Percentiles rank a stretch among this genome's conserved stretches.
Conservation (phyloP, 345 rosid species). For the Aurinia saxatilis region DNA sequence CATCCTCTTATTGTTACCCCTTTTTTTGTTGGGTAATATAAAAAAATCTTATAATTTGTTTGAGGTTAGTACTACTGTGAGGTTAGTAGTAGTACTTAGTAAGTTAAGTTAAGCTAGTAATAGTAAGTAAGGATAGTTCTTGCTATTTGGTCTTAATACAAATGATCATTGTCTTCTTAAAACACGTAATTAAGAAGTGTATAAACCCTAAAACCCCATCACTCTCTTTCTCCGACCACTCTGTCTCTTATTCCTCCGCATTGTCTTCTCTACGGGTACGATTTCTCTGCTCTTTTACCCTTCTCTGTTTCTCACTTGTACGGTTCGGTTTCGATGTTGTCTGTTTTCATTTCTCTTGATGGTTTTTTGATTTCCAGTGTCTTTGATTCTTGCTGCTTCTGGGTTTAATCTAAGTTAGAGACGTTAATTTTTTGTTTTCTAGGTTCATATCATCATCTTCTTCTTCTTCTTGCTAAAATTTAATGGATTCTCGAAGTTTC, state of each 20-base stretch:
- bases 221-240: conserved; percentile 2
- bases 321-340: not conserved
- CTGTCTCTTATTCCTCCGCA: conserved; percentile 2
- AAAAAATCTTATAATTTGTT: too few species aligned
- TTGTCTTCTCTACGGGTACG: not conserved
- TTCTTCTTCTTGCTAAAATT: not conserved
- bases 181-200: conserved; percentile 2
- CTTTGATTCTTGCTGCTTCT: not conserved
- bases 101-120: too few species aligned
- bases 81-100: too few species aligned
- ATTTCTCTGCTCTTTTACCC: not conserved
- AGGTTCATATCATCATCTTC: too few species aligned
- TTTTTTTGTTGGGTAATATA: too few species aligned
- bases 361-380: not conserved
- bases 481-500: not conserved
- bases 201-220: conserved; percentile 10
- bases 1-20: too few species aligned
- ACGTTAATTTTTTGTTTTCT: too few species aligned
- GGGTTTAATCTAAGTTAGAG: conserved; percentile 1
- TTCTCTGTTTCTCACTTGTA: not conserved
- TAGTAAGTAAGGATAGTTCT: too few species aligned
- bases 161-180: too few species aligned
- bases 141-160: too few species aligned
- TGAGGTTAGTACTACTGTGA: too few species aligned
- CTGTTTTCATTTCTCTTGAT: not conserved